These are phyloP conservation scores for Striga hermonthica DNA, from an alignment of 305 asterid genomes.

Conservation along the genomic window DNA sequence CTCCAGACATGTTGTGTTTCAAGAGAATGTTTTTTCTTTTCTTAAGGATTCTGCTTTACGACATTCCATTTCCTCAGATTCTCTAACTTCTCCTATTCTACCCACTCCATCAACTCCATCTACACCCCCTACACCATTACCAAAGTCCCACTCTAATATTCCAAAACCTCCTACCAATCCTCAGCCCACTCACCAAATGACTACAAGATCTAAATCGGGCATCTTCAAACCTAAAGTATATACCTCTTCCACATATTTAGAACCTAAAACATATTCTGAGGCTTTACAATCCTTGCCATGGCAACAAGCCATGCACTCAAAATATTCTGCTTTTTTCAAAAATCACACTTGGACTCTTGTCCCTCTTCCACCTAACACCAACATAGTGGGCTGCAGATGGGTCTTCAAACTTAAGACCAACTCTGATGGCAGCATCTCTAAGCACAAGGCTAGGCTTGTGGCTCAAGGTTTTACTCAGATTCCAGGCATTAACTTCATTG, in stretches of 20 bases:
- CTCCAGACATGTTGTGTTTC: background rate
- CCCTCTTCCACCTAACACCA: background rate
- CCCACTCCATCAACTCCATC: background rate
- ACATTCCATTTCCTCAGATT: too few relatives aligned
- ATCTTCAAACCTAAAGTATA: background rate
- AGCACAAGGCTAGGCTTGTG: background rate
- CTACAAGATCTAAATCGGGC: background rate
- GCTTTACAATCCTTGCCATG: background rate
- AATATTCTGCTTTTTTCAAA: background rate
- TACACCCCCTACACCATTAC: background rate
- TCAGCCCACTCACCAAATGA: background rate
- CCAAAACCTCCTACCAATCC: background rate
- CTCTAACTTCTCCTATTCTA: background rate
- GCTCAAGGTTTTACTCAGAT: background rate
- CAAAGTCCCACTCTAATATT: background rate
- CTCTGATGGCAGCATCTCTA: background rate
- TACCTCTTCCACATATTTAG: background rate
- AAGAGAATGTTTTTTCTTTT: background rate
- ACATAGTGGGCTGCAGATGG: background rate
- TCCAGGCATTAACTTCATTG: background rate
- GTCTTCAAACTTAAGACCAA: background rate
- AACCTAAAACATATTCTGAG: background rate
- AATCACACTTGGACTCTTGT: background rate
- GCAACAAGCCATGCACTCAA: background rate
- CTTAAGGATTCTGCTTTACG: background rate